Evolutionary conservation across 306 rosid genomes (phyloP).

Genomic region (Myrica gale): DNA sequence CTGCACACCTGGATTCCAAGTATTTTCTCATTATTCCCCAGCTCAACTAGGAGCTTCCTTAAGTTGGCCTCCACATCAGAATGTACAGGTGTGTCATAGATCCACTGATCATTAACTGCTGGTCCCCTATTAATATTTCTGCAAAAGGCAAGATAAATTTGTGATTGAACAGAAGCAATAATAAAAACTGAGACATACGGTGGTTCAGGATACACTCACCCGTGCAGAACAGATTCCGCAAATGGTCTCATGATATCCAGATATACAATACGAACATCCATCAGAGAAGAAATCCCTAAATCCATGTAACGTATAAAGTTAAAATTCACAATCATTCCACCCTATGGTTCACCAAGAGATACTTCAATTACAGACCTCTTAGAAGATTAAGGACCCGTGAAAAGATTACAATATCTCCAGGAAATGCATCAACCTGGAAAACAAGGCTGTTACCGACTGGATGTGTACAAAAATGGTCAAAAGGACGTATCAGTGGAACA

Average conservation of each 20-base stretch:
- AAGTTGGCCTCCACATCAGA: slow-evolving; percentile 84
- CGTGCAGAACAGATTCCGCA: slow-evolving; percentile 84
- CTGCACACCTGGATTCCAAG: slow-evolving; percentile 89
- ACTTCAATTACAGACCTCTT: slow-evolving; percentile 58
- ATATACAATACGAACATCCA: slow-evolving; percentile 78
- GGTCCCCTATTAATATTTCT: slow-evolving; percentile 74
- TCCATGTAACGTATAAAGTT: slow-evolving; percentile 36
- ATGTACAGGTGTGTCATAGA: slow-evolving; percentile 69
- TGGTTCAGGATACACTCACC: slow-evolving; percentile 52
- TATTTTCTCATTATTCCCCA: slow-evolving; percentile 74
- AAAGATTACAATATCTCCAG: slow-evolving; percentile 96
- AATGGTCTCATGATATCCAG: slow-evolving; percentile 97
- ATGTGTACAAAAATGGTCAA: slow-evolving; percentile 2
- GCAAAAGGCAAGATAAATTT: slow-evolving; percentile 40
- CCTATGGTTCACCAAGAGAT: slow-evolving; percentile 7
- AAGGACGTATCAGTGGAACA: slow-evolving; percentile 26
- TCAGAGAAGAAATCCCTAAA: slow-evolving; percentile 82
- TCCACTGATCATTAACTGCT: slow-evolving; percentile 71
- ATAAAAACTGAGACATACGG: not conserved
- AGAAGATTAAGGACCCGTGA: slow-evolving; percentile 94
- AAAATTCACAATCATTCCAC: slow-evolving; percentile 14
- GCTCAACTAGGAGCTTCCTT: slow-evolving; percentile 68
- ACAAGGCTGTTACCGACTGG: slow-evolving; percentile 14
- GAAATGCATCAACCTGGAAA: slow-evolving; percentile 94
- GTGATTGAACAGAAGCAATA: slow-evolving; percentile 33